A percentile compares a stretch with the other conserved stretches of the same genome.
These are phyloP conservation scores for Chondrus crispus DNA, from an alignment of 23 red algal species.

Conservation along the genomic window DNA sequence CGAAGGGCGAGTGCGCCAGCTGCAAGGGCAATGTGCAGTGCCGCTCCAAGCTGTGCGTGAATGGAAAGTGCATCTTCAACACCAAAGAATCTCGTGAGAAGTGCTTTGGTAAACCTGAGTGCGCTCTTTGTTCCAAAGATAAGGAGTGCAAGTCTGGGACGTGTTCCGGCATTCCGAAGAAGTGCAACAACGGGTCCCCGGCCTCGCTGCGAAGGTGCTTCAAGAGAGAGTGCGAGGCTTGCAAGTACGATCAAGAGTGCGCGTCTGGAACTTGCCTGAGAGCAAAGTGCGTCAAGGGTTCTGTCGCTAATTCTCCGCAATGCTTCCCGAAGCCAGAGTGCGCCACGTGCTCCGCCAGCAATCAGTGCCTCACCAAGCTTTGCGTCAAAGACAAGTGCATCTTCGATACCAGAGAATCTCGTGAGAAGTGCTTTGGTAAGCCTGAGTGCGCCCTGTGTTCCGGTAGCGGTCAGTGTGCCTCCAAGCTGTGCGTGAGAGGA, in stretches of 20 bases:
- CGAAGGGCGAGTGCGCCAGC: not conserved
- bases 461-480: not conserved
- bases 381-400: conserved; percentile 11
- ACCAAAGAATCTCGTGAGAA: not conserved
- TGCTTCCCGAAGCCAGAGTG: not conserved
- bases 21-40: not conserved
- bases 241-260: not conserved
- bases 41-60: not conserved
- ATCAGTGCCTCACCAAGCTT: conserved; percentile 27
- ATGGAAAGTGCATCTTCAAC: conserved; percentile 24
- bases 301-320: not conserved
- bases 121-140: not conserved
- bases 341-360: not conserved
- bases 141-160: not conserved
- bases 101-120: conserved; percentile 4
- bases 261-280: not conserved
- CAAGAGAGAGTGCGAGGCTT: not conserved
- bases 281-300: not conserved
- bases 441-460: conserved; percentile 2
- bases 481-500: conserved; percentile 14
- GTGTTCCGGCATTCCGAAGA: not conserved
- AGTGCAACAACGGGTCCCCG: not conserved
- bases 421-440: not conserved
- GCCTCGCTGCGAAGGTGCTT: not conserved
- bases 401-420: not conserved